Evolutionary conservation across 75 land plant species (phyloP).

Genomic region (Picea glauca): DNA sequence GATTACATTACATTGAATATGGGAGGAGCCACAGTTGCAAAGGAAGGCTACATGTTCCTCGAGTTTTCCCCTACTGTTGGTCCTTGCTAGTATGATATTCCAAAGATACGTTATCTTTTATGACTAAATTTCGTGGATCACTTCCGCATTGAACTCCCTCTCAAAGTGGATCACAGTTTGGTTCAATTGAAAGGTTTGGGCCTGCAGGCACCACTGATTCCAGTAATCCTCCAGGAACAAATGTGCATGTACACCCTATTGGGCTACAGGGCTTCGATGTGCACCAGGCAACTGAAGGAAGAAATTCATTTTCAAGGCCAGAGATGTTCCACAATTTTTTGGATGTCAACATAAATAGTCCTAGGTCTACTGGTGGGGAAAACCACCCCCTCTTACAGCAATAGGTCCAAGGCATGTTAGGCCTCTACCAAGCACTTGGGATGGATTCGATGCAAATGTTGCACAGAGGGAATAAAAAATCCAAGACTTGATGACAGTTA

Average conservation of each 20-base stretch:
- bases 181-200: constrained; percentile 25
- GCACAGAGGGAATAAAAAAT: constrained; percentile 40
- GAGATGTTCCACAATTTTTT: constrained; percentile 11
- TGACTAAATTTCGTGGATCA: constrained; percentile 24
- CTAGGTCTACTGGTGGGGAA: constrained; percentile 33
- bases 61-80: too few species aligned
- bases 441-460: constrained; percentile 34
- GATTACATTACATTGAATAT: too few species aligned
- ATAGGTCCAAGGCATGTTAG: constrained; percentile 17
- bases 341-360: constrained; percentile 13
- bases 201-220: constrained; percentile 18
- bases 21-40: too few species aligned
- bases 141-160: constrained; percentile 19
- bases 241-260: constrained; percentile 25
- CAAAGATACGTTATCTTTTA: constrained; percentile 15
- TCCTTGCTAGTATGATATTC: neutral
- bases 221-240: constrained; percentile 26
- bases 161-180: constrained; percentile 7
- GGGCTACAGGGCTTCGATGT: constrained; percentile 27
- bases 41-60: too few species aligned
- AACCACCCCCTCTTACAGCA: constrained; percentile 21
- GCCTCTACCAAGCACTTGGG: constrained; percentile 26
- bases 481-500: constrained; percentile 31
- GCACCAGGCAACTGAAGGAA: constrained; percentile 7
- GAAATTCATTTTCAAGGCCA: constrained; percentile 20